Evolutionary conservation across 208 protist species (phyloP).

Genomic region (Jaenimonas drosophilae): DNA sequence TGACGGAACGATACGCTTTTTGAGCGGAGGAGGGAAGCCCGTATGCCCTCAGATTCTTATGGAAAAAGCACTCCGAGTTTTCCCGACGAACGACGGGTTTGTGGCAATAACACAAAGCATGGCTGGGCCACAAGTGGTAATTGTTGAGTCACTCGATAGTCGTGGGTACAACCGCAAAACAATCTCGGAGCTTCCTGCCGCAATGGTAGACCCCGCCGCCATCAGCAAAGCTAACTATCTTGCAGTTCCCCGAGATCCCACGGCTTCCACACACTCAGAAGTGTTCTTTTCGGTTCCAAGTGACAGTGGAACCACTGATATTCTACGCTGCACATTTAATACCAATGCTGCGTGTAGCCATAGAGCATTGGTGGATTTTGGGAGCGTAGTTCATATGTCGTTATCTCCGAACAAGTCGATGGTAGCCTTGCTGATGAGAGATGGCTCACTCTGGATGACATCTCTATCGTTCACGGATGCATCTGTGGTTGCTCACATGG

Average conservation of each 20-base stretch:
- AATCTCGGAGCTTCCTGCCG: conserved; percentile 2
- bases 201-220: conserved; percentile 1
- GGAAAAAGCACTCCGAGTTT: conserved; percentile 17
- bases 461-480: no score
- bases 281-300: conserved; percentile 12
- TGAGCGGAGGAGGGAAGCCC: conserved; percentile 28
- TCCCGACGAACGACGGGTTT: conserved; percentile 35
- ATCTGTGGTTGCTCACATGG: conserved; percentile 38
- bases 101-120: conserved; percentile 13
- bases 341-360: conserved; percentile 18
- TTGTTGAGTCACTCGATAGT: neutral
- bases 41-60: conserved; percentile 18
- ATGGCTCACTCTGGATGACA: conserved; percentile 59
- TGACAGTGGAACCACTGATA: conserved; percentile 10
- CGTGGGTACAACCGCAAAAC: neutral
- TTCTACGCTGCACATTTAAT: conserved; percentile 22
- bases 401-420: conserved; percentile 27
- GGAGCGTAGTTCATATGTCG: conserved; percentile 38
- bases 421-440: conserved; percentile 45
- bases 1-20: conserved; percentile 38
- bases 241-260: conserved; percentile 6
- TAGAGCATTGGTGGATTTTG: conserved; percentile 41
- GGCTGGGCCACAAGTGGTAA: conserved; percentile 1
- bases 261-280: conserved; percentile 9
- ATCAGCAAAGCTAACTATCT: conserved; percentile 1